Base-by-base conservation (phyloP, 2,329 filamentous ascomycete genomes). In the Escovopsis sp. region DNA sequence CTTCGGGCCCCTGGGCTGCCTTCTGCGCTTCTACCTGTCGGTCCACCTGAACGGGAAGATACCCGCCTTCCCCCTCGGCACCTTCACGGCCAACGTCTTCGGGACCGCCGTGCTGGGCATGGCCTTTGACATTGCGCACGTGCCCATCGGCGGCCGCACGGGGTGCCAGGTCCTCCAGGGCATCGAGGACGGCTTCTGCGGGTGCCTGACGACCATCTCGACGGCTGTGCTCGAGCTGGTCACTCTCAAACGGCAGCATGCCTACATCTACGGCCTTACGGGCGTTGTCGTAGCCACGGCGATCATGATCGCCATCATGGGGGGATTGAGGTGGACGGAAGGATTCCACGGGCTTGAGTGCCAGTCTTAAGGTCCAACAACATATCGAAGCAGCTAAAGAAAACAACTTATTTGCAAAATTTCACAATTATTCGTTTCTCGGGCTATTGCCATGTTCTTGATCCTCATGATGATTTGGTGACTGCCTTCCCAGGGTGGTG, bases 1-100 rank as follows among this genome's bases (percentile, higher is more conserved):
- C 2, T 91, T 95, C 53, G 83, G 86, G 1, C 89, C 89, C 0
- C 50, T 85, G 0, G 89, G 89, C 0, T 88, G 82, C 50, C 61
- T 94, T 0, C 56, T 72, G 0, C 75, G 89, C 4, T 94, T 84
- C 63, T 88, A 86, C 56, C 60, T 74, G 1, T 82, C 82, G 0
- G 56, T 83, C 6, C 59, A 66, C 23, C 70, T 94, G n/a, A 95
- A 95, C 53, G 65, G 72, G 0, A 67, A 75, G 18, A 51, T 77
- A 0, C 59, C 76, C 0, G 64, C 70, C 0, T 95, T 95, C 50
- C 89, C 89, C 0, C 59, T 95, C 0, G 89, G 89, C 3, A 96
- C 89, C 0, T 94, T 95, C 53, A 63, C 66, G 0, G 85, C 82
- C 26, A 96, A 96, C 54, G 67, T 93, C 4, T 58, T 81, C 12